Evolutionary conservation across 495 filamentous ascomycete genomes (phyloP).

Genomic region (Parachaetomium inaequale): DNA sequence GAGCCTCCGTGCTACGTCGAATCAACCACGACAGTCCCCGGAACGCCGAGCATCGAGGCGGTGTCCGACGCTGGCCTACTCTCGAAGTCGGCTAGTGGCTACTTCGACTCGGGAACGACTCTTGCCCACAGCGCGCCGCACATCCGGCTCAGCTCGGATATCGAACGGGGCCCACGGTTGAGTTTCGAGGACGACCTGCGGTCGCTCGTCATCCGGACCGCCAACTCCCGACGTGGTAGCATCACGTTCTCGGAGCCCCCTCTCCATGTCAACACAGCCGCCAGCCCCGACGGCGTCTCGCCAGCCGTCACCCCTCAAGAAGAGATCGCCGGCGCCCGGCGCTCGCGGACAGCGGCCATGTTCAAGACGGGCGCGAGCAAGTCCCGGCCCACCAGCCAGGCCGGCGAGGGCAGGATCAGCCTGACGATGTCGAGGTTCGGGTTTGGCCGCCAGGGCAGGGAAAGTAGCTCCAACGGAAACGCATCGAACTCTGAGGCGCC

Average conservation of each 20-base stretch:
- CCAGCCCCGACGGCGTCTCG: conserved; percentile 37
- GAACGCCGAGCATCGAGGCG: conserved; percentile 20
- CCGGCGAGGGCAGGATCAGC: conserved; percentile 63
- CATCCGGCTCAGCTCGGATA: conserved; percentile 41
- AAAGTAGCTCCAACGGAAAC: conserved; percentile 39
- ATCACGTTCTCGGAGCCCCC: conserved; percentile 47
- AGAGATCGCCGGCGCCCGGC: conserved; percentile 45
- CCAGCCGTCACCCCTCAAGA: conserved; percentile 49
- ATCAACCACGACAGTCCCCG: conserved; percentile 26
- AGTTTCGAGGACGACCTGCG: conserved; percentile 39
- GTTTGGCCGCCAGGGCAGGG: conserved; percentile 49
- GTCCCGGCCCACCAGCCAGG: conserved; percentile 65
- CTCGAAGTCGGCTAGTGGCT: conserved; percentile 40
- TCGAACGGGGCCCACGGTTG: conserved; percentile 32
- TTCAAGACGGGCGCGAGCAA: conserved; percentile 50
- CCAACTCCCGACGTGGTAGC: conserved; percentile 44
- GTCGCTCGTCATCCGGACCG: conserved; percentile 30
- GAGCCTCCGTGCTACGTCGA: conserved; percentile 56
- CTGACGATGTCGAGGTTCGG: conserved; percentile 63
- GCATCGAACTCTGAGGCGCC: conserved; percentile 27
- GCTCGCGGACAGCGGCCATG: conserved; percentile 59
- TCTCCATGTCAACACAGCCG: conserved; percentile 33
- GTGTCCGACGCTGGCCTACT: conserved; percentile 20
- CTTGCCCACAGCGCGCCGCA: conserved; percentile 27
- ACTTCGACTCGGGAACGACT: conserved; percentile 40